Base-by-base conservation (phyloP, 805 yeast genomes). In the Kregervanrija delftensis region DNA sequence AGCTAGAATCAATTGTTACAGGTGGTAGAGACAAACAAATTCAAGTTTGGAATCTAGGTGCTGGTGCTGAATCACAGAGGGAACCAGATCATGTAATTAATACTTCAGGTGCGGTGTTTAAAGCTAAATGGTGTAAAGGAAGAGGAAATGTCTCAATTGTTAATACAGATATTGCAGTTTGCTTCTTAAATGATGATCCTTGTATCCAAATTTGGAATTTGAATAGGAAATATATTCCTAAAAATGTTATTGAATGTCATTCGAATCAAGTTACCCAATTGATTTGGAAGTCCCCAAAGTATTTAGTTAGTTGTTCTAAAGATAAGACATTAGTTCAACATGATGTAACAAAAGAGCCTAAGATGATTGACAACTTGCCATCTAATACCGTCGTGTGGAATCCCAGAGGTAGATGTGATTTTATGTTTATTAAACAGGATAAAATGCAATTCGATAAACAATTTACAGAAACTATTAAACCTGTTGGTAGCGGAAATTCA, bases 11-110 rank as follows among this genome's bases (percentile, higher is more conserved):
- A 55, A 75, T 93, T 15, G 81, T 83, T 5, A 86, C 96, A 15
- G 97, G 97, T 12, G 99, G 99, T 8, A 73, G 97, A 55, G 99
- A 93, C 63, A 83, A 84, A 43, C 82, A 81, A 52, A 70, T 85
- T 33, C 87, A 85, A 49, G 79, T 85, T 3, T 87, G 95, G 91
- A 83, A 76, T 55, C 66, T 79, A 73, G 60, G 66, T 8, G 50
- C 68, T 0, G 58, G 61, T 10, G 53, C 66, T 1, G 65, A 59
- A 33, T 73, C 65, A 15, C 56, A 55, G 48, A 45, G 72, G 39
- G 60, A 61, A 39, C 96, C 97, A 0, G 91, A 86, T 32, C 75
- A 76, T 51, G 81, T 81, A 11, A 74, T 91, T 11, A 73, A 76
- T 51, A 79, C 95, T 1, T 81, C 93, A 8, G 83, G 83, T 12